phyloP scores from a whole-genome alignment of 2,329 filamentous ascomycete species.

The Sclerotinia sclerotiorum region DNA sequence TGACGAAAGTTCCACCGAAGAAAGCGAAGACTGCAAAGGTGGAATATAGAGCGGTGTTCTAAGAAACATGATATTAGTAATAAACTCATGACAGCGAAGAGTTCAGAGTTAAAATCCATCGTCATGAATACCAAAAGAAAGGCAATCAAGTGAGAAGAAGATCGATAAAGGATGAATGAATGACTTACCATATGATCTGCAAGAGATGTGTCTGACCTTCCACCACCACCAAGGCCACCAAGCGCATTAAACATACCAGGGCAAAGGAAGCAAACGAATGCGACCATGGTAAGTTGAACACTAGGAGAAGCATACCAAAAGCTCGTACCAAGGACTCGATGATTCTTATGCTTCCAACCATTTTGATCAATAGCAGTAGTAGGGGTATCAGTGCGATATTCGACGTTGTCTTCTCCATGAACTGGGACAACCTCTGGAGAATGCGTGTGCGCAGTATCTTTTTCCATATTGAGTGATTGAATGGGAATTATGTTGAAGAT shows the following conservation, averaged over 20 bases:
- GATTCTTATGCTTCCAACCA: constrained; percentile 68
- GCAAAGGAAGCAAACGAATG: constrained; percentile 69
- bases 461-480: constrained; percentile 10
- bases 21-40: constrained; percentile 61
- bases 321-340: constrained; percentile 54
- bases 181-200: constrained; percentile 49
- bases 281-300: constrained; percentile 69
- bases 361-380: not conserved
- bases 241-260: constrained; percentile 73
- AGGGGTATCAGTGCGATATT: not conserved
- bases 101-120: not conserved
- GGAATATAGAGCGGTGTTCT: constrained; percentile 49
- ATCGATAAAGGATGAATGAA: not conserved
- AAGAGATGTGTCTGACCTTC: constrained; percentile 52
- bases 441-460: not conserved
- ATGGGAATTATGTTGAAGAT: not conserved
- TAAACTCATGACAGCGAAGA: not conserved
- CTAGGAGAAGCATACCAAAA: constrained; percentile 74
- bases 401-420: not conserved
- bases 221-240: constrained; percentile 63
- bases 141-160: not conserved
- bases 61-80: constrained; percentile 14
- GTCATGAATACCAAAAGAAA: not conserved
- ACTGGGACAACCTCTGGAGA: constrained; percentile 8
- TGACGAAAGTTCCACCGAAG: constrained; percentile 75